These are phyloP conservation scores for Botrytis fabae DNA, from an alignment of 2,329 filamentous ascomycete genomes.

Conservation along the genomic window DNA sequence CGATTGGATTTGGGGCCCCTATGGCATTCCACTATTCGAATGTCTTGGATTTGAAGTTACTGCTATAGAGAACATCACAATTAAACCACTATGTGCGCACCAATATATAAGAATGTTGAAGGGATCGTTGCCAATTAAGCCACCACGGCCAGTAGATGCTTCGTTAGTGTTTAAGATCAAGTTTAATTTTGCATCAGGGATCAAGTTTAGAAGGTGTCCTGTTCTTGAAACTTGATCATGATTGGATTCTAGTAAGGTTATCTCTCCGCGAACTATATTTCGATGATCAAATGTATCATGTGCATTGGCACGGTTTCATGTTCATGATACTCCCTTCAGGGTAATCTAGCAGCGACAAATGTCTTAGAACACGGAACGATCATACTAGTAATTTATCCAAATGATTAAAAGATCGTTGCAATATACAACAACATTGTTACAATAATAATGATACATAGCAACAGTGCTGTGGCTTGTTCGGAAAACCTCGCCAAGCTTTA, in stretches of 20 bases:
- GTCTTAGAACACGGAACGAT: background rate
- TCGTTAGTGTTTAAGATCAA: background rate
- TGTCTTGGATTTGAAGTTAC: background rate
- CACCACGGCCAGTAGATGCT: background rate
- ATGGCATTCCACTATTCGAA: background rate
- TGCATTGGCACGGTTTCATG: background rate
- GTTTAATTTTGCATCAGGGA: background rate
- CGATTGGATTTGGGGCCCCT: background rate
- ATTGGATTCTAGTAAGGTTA: background rate
- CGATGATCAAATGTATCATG: background rate
- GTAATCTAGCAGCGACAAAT: too few species aligned
- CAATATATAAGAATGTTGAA: background rate
- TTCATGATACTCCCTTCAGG: background rate
- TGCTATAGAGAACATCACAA: background rate
- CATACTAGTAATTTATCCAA: background rate
- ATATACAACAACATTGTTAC: background rate
- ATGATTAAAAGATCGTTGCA: background rate
- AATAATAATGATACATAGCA: background rate
- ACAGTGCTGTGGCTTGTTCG: background rate
- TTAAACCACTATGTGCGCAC: background rate
- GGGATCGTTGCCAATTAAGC: background rate
- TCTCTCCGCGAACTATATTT: background rate
- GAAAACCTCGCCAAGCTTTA: slow-evolving; percentile 4
- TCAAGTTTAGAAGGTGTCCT: background rate
- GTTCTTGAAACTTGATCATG: background rate